A percentile compares a stretch with the other conserved stretches of the same genome.
Conservation (phyloP, 306 rosid genomes). For the Prosopis cineraria region DNA sequence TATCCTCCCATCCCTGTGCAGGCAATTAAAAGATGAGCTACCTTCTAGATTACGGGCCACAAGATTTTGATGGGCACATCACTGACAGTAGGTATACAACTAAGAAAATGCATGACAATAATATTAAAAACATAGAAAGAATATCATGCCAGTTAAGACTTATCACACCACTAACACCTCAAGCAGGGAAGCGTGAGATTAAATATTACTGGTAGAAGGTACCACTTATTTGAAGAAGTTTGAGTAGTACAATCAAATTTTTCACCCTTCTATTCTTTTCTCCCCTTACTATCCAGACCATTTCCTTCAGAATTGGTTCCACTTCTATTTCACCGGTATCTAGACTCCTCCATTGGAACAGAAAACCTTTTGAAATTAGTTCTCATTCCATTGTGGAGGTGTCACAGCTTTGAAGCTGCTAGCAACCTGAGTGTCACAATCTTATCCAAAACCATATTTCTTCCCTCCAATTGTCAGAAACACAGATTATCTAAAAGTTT, state of each 20-base stretch:
- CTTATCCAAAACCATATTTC: not conserved
- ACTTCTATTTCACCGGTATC: not conserved
- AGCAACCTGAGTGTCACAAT: not conserved
- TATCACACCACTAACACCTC: constrained; percentile 19
- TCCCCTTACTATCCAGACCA: not conserved
- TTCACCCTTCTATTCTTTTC: not conserved
- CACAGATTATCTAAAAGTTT: constrained; percentile 15
- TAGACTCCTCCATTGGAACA: not conserved
- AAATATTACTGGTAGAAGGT: constrained; percentile 11
- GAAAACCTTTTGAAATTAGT: not conserved
- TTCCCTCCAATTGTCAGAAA: not conserved
- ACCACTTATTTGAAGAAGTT: not conserved
- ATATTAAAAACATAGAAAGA: not conserved
- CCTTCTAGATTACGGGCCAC: constrained; percentile 26
- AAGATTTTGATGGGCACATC: constrained; percentile 14
- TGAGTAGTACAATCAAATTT: not conserved
- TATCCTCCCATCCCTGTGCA: constrained; percentile 97
- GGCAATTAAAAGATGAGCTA: constrained; percentile 23
- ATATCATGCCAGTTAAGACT: not conserved
- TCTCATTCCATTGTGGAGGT: not conserved
- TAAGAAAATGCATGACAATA: not conserved
- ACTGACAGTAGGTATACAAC: constrained; percentile 2
- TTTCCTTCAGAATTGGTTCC: not conserved
- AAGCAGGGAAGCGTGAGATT: constrained; percentile 23
- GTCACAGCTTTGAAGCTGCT: not conserved